Evolutionary conservation across 2,329 filamentous ascomycete species (phyloP), one percentile per base, ranked within the genome.

Genomic region (Tolypocladium tundrense): DNA sequence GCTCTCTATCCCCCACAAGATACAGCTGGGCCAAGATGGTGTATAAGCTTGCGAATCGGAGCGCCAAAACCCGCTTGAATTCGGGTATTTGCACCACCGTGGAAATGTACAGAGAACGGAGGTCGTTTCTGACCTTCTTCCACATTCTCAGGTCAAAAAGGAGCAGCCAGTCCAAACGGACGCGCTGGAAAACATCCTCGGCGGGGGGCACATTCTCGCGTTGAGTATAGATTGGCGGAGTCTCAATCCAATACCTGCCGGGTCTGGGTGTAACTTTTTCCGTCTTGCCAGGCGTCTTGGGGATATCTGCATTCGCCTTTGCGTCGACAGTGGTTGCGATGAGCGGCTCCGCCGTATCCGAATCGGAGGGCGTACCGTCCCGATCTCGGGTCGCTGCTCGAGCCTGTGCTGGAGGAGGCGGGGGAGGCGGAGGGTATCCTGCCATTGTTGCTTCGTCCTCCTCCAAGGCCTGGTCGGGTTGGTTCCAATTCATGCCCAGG

Each of bases 31-130:
- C 92, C 53, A 99, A 77, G 2, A 89, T 90, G 1, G 94, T 97
- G 73, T 99, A 99, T 3, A 99, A 79, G 1, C 91, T 93, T 56
- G 95, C 91, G 70, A 99, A 95, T n/a, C 94, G 85, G 50, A 99
- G 78, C 2, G 93, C 92, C 57, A 99, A 79, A 11, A 99, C 85
- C 24, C 93, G 87, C 75, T 99, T 99, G 81, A 99, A 99, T 69
- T 96, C 85, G 5, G 94, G 93, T 57, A 99, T 91, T 7, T 90
- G 91, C 53, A 99, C 92, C 6, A 99, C 91, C 0, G 94, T 99
- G 54, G 90, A 94, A 65, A 99, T 96, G 73, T 97, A 97, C 1
- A 99, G 82, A 62, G 96, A 89, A 39, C 94, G 87, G 58, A 99
- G 81, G 69, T 96, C 90, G 54, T 93, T 91, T 58, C 94, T 86